Evolutionary conservation across 2,329 filamentous ascomycete genomes (phyloP).

Genomic region (Trichoderma afroharzianum): DNA sequence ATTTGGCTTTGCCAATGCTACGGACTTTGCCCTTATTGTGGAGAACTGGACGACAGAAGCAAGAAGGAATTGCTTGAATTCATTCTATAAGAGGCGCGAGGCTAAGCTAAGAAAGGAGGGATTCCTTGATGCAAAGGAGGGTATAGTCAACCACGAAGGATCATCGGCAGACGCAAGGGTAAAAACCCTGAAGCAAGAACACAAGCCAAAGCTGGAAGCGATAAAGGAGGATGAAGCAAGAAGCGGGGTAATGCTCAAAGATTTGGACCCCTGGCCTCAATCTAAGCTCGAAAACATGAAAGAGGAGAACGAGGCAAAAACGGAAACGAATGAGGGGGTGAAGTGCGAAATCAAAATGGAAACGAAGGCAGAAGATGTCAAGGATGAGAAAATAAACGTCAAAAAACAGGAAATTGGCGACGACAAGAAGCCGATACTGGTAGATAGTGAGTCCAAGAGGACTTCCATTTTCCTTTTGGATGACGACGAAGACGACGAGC

Average conservation of each 20-base stretch:
- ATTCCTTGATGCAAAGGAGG: neutral
- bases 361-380: conserved; percentile 12
- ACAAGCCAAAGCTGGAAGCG: neutral
- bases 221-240: conserved; percentile 13
- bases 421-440: conserved; percentile 22
- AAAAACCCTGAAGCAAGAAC: conserved; percentile 15
- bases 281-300: conserved; percentile 4
- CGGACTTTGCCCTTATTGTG: conserved; percentile 84
- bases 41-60: conserved; percentile 87
- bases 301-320: neutral
- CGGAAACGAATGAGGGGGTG: conserved; percentile 13
- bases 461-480: conserved; percentile 38
- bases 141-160: conserved; percentile 24
- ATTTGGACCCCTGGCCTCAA: neutral
- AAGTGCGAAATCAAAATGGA: conserved; percentile 22
- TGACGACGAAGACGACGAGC: conserved; percentile 38
- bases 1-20: conserved; percentile 71
- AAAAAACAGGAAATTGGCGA: conserved; percentile 5
- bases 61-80: conserved; percentile 71
- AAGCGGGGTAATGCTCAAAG: conserved; percentile 8
- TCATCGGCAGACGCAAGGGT: conserved; percentile 16
- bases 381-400: conserved; percentile 22
- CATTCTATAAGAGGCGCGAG: conserved; percentile 71
- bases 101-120: conserved; percentile 42
- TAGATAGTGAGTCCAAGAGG: conserved; percentile 26